Evolutionary conservation across 768 basidiomycete species (phyloP), one percentile per base, ranked within the genome.

Genomic region (Trametopsis cervina): DNA sequence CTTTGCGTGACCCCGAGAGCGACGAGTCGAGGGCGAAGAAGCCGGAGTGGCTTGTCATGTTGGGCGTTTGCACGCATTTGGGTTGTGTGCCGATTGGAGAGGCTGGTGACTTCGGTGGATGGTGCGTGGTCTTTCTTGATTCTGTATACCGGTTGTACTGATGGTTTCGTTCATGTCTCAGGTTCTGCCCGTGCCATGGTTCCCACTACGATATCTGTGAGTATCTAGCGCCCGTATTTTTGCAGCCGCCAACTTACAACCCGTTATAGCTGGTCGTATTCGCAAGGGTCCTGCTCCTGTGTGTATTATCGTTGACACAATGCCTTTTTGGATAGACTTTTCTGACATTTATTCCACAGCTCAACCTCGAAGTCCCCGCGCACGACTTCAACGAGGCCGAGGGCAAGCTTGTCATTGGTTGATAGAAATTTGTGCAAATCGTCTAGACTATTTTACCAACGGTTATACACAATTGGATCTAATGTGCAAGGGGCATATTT

Each of bases 61-160:
- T 88, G 44, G 88, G 88, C 54, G 89, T 94, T 49, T 94, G 94
- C 81, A 98, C 96, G 20, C 96, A 98, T 70, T 72, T 99, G 57
- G 95, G 95, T 66, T 98, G 95, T 71, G 95, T 99, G 40, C 95
- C 95, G 52, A 96, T 99, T 63, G 95, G 95, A 57, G 92, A 95
- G 69, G 83, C 91, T 54, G 93, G 92, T 66, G 95, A 97, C 69
- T 97, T 75, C 64, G 95, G 94, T 71, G 95, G 95, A 69, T 99
- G 95, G 94, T 92, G 62, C 49, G 81, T 69, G n/a, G 17, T 33
- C 13, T 11, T 3, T 12, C 9, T 46, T 42, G 24, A 9, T n/a
- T 13, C n/a, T 13, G 4, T 42, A 33, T 36, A 9, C 24, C 50
- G 20, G n/a, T 11, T 23, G 44, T 17, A 40, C 27, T 44, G 18